These are phyloP conservation scores for Camillea tinctor DNA, from an alignment of 2,329 filamentous ascomycete genomes.

Conservation along the genomic window DNA sequence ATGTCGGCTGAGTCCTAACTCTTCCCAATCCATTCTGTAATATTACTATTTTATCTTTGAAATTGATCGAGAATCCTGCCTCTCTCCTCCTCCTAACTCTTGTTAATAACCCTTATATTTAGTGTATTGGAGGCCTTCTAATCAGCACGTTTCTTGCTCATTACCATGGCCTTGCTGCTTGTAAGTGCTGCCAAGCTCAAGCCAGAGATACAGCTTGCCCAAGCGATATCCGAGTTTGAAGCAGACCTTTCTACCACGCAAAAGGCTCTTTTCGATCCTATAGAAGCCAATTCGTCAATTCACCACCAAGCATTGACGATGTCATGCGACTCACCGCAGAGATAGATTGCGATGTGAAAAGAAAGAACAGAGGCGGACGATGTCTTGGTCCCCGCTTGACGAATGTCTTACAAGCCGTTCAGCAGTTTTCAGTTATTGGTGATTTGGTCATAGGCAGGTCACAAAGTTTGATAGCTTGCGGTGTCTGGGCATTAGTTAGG, in stretches of 20 bases:
- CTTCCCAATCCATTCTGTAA: too few species aligned
- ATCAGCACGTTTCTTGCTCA: too few species aligned
- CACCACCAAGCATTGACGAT: constrained; percentile 33
- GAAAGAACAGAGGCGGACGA: constrained; percentile 10
- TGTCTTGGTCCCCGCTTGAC: constrained; percentile 42
- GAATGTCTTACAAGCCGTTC: constrained; percentile 39
- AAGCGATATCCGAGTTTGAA: constrained; percentile 41
- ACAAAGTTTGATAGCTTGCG: constrained; percentile 44
- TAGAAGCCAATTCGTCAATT: constrained; percentile 15
- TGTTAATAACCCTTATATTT: too few species aligned
- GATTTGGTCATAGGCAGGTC: constrained; percentile 41
- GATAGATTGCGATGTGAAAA: constrained; percentile 29
- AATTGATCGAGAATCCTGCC: too few species aligned
- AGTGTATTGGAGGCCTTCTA: too few species aligned
- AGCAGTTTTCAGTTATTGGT: constrained; percentile 44
- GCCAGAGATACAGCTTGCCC: constrained; percentile 39
- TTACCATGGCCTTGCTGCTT: constrained; percentile 1
- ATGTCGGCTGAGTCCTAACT: too few species aligned
- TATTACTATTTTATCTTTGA: too few species aligned
- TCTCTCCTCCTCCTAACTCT: too few species aligned
- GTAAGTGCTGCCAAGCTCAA: constrained; percentile 17
- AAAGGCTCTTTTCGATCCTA: constrained; percentile 30
- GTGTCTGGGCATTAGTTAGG: constrained; percentile 45
- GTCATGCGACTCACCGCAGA: constrained; percentile 42
- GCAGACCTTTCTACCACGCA: constrained; percentile 35